Conservation (phyloP, 441 rosid genomes). For the Dalechampia spathulata region DNA sequence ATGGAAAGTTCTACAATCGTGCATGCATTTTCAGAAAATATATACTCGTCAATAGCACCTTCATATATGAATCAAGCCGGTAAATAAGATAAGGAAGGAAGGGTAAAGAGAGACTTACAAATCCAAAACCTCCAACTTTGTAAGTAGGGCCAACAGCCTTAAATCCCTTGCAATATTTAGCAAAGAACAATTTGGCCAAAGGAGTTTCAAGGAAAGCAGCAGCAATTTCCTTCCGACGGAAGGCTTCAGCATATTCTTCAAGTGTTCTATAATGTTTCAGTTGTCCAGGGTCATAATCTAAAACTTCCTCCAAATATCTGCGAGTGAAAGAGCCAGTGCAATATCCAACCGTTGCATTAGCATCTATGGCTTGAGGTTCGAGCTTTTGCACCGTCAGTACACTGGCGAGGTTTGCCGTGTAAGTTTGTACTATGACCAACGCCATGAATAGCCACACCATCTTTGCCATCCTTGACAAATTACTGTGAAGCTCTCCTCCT, state of each 20-base stretch:
- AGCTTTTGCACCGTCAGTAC: conserved; percentile 23
- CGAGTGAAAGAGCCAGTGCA: conserved; percentile 2
- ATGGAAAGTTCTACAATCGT: too few species aligned
- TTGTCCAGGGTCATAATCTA: conserved; percentile 11
- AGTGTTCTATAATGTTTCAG: conserved; percentile 5
- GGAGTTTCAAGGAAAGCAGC: conserved; percentile 23
- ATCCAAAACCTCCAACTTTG: conserved; percentile 24
- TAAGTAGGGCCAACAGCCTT: conserved; percentile 3
- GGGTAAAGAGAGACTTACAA: conserved; percentile 6
- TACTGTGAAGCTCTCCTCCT: conserved; percentile 27
- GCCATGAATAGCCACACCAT: conserved; percentile 32
- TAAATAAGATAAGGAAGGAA: too few species aligned
- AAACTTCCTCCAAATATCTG: conserved; percentile 15
- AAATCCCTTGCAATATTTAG: conserved; percentile 17
- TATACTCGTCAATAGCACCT: too few species aligned
- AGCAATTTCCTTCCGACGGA: conserved; percentile 11
- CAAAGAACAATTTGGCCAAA: conserved; percentile 10
- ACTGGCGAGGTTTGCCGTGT: conserved; percentile 25
- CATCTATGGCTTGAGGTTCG: background rate
- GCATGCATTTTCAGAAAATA: too few species aligned
- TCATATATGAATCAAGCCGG: too few species aligned
- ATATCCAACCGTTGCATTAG: conserved; percentile 22
- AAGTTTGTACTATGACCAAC: conserved; percentile 25
- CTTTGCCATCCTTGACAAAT: conserved; percentile 26
- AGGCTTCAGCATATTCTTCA: conserved; percentile 16